Base-by-base conservation (phyloP, 306 rosid species). In the Dalbergia cochinchinensis region DNA sequence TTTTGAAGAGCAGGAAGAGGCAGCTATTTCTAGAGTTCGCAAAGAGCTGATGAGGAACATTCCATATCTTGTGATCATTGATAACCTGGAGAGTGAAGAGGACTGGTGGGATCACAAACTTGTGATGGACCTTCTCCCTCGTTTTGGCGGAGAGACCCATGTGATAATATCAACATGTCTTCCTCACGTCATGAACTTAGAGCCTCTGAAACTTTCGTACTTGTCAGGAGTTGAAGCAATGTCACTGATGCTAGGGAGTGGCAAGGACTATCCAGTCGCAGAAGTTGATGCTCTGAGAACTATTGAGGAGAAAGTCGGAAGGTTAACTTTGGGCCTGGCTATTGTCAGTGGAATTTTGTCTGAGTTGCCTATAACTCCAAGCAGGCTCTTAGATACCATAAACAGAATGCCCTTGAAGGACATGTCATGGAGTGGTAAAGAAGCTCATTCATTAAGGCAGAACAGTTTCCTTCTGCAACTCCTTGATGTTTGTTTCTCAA, bases 91-190 rank as follows among this genome's bases (percentile, higher is more conserved):
- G 48, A 88, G 97, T 48, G 98, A 92, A 87, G 86, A 83, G 83
- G 98, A 94, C 83, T 92, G 97, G 98, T 94, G 98, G 98, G 98
- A 94, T 83, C 93, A 87, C 88, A 92, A 89, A 82, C 92, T 81
- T 60, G 89, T 94, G 60, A 94, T 94, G 98, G 98, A 94, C 80
- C 97, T 94, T 82, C 98, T 94, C 80, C 98, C 98, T 57, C 97
- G 96, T 77, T 94, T 90, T 54, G 92, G 98, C 0, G 97, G 97
- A 7, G 97, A 89, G 83, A 90, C 97, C 1, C 98, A 94, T 78
- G 84, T 94, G 19, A 75, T 94, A 72, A 90, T 94, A 79, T 90
- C 98, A 13, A 94, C 98, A 0, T 69, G 87, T 77, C 98, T 94
- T 82, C 92, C 97, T 77, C 87, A 87, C 15, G 67, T 87, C 81